Base-by-base conservation (phyloP, 352 stramenopile genomes). In the Thraustochytrium striatum region DNA sequence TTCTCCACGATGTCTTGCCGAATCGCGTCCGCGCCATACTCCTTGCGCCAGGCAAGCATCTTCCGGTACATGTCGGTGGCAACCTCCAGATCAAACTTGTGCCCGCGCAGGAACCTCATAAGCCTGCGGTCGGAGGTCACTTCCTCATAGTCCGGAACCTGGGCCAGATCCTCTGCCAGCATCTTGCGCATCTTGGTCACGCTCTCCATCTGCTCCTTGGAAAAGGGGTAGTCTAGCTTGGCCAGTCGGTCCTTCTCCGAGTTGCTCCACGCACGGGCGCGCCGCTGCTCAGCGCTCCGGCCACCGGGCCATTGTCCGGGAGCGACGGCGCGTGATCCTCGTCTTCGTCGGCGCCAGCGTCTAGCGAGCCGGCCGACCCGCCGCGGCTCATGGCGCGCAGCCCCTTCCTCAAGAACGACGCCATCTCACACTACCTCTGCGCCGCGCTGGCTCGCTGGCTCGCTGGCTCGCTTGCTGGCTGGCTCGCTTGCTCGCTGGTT, bases 41-140 rank as follows among this genome's bases (percentile, higher is more conserved):
- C 69, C 36, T 69, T 19, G n/a, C 69, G 50, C 69, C 69, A 79
- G 9, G 19, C 3, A 3, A 79, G 50, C 69, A 79, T 79, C 0
- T 73, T 13, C 19, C 9, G 19, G 69, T 72, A 79, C 69, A 79
- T 79, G 2, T 65, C 5, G 36, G 35, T 38, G 0, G 69, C 69
- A 28, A 50, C 53, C 3, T 62, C 7, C 50, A 79, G 9, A 53
- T 79, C 69, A 11, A 79, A 79, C 69, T 79, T 79, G 57, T 79
- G 69, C 7, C 69, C 69, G 25, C 69, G 50, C 32, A 79, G 47
- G 58, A 79, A 79, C 21, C 69, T 30, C 0, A 69, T 19, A 33
- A 79, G 33, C 21, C 69, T 47, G 5, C n/a, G 0, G 30, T 79
- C 53, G 7, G 21, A 3, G 0, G 53, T 28, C 0, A 58, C 30